A percentile compares a stretch with the other conserved stretches of the same genome.
Conservation (phyloP, 179 eudicot species). For the Monotropa hypopitys region DNA sequence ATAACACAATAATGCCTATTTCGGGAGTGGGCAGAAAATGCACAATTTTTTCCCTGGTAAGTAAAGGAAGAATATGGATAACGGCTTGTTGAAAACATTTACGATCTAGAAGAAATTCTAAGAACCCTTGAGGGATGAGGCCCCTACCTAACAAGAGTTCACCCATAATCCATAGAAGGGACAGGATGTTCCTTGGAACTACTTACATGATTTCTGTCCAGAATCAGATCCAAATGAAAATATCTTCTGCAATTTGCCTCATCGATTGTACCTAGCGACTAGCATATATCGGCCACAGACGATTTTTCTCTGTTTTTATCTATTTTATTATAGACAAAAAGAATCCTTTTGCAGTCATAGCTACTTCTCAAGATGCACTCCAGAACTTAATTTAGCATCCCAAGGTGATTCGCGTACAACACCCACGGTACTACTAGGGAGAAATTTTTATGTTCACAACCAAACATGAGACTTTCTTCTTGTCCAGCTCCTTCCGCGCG, state of each 20-base stretch:
- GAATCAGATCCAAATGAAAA: neutral
- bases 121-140: neutral
- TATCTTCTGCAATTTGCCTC: neutral
- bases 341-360: neutral
- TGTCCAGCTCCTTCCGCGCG: neutral
- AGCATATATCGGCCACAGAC: neutral
- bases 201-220: neutral
- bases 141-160: neutral
- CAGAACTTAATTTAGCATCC: neutral
- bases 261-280: neutral
- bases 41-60: neutral
- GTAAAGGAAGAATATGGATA: neutral
- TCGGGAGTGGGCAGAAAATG: neutral
- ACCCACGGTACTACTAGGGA: neutral
- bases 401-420: neutral
- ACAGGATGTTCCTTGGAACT: neutral
- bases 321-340: neutral
- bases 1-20: neutral
- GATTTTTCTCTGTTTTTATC: neutral
- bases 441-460: neutral
- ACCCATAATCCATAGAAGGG: neutral
- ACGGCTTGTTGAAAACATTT: neutral
- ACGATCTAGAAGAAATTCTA: neutral
- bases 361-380: neutral
- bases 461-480: neutral